A percentile compares a stretch with the other conserved stretches of the same genome.
Evolutionary conservation across 108 stramenopile genomes (phyloP).

Genomic region (Nitzschia putrida): DNA sequence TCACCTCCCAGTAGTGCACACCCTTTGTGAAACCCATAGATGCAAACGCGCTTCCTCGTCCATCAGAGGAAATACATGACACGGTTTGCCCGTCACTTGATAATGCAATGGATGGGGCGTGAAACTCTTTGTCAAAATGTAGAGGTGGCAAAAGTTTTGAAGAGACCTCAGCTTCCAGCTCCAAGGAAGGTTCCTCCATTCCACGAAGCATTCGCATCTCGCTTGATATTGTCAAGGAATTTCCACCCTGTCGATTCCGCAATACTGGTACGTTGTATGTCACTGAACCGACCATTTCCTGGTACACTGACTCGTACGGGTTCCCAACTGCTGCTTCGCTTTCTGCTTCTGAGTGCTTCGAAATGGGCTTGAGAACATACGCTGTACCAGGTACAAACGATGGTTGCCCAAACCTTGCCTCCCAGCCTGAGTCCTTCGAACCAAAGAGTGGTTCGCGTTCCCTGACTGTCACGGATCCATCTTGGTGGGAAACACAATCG

Average conservation of each 20-base stretch:
- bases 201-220: conserved; percentile 62
- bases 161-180: conserved; percentile 11
- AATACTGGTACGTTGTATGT: conserved; percentile 52
- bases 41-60: conserved; percentile 76
- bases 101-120: conserved; percentile 69
- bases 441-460: conserved; percentile 75
- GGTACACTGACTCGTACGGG: conserved; percentile 48
- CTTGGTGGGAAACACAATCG: conserved; percentile 45
- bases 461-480: conserved; percentile 64
- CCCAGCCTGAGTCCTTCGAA: conserved; percentile 84
- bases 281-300: conserved; percentile 61
- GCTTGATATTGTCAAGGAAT: conserved; percentile 52
- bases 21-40: conserved; percentile 86
- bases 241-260: conserved; percentile 60
- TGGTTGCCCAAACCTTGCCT: conserved; percentile 81
- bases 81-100: conserved; percentile 70
- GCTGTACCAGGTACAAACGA: conserved; percentile 72
- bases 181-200: neutral
- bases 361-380: conserved; percentile 35
- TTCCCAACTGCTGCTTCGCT: conserved; percentile 32
- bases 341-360: neutral
- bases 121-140: conserved; percentile 68
- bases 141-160: conserved; percentile 57
- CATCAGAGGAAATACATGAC: conserved; percentile 69
- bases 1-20: conserved; percentile 95